phyloP scores from a whole-genome alignment of 2,329 filamentous ascomycete genomes.

The Colletotrichum zoysiae region DNA sequence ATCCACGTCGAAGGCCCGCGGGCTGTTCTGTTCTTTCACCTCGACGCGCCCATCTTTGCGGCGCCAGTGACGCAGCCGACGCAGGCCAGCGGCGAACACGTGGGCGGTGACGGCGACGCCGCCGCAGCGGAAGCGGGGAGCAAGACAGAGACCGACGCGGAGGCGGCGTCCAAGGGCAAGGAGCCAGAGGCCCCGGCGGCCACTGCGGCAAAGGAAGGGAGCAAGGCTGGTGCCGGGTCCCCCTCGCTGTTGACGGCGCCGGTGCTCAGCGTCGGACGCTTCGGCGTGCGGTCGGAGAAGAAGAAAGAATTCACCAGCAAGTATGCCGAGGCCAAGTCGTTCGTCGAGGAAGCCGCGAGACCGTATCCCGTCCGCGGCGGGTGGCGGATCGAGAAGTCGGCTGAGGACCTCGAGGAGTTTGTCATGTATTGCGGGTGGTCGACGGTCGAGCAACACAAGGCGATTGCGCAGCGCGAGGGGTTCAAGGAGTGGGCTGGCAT shows the following conservation, averaged over 20 bases:
- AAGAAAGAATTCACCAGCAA: slow-evolving; percentile 51
- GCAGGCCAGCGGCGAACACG: slow-evolving; percentile 19
- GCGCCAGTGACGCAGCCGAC: not conserved
- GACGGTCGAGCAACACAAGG: slow-evolving; percentile 51
- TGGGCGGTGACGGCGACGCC: not conserved
- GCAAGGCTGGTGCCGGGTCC: slow-evolving; percentile 26
- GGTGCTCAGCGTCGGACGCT: slow-evolving; percentile 54
- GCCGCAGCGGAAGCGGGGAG: not conserved
- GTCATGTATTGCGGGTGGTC: slow-evolving; percentile 56
- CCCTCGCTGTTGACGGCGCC: slow-evolving; percentile 42
- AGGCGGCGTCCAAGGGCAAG: slow-evolving; percentile 22
- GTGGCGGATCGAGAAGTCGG: slow-evolving; percentile 57
- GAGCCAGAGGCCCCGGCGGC: slow-evolving; percentile 14
- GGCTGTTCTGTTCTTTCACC: slow-evolving; percentile 56
- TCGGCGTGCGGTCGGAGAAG: slow-evolving; percentile 49
- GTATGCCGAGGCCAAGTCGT: slow-evolving; percentile 51
- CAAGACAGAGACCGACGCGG: slow-evolving; percentile 5
- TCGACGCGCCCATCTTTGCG: slow-evolving; percentile 50
- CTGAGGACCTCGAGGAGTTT: slow-evolving; percentile 52
- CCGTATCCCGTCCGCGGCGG: slow-evolving; percentile 53
- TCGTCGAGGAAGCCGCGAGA: slow-evolving; percentile 48
- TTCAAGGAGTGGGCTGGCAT: slow-evolving; percentile 46
- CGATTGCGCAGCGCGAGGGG: slow-evolving; percentile 46
- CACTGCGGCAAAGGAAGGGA: slow-evolving; percentile 4
- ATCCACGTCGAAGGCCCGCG: slow-evolving; percentile 49